phyloP scores from a whole-genome alignment of 2,329 filamentous ascomycete species.

The Xylaria digitata region DNA sequence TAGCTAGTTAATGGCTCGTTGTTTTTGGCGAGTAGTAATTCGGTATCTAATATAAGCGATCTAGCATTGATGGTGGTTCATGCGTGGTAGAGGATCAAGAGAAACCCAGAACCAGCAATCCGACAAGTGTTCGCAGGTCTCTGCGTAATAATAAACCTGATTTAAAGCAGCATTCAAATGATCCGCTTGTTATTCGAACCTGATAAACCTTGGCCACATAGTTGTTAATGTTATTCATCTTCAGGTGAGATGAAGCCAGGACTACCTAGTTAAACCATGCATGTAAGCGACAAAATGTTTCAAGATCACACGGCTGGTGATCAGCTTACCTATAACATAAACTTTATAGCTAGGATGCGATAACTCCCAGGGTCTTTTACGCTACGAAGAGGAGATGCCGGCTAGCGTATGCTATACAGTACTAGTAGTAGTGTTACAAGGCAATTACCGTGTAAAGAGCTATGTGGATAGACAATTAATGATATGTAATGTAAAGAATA shows the following conservation, averaged over 20 bases:
- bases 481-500: too few relatives aligned
- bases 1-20: conserved; percentile 11
- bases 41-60: background rate
- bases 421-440: background rate
- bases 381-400: background rate
- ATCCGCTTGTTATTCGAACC: background rate
- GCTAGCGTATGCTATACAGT: too few relatives aligned
- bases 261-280: background rate
- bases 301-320: conserved; percentile 8
- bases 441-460: background rate
- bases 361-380: background rate
- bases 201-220: background rate
- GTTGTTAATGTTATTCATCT: background rate
- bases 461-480: too few relatives aligned
- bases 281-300: conserved; percentile 20
- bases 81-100: conserved; percentile 1
- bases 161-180: conserved; percentile 7
- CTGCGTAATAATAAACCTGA: conserved; percentile 3
- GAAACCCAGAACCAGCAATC: background rate
- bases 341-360: conserved; percentile 17
- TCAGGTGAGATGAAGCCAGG: background rate
- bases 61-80: conserved; percentile 17
- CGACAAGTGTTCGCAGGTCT: conserved; percentile 12
- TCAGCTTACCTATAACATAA: conserved; percentile 28
- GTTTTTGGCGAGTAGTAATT: conserved; percentile 7